Evolutionary conservation across 768 basidiomycete genomes (phyloP), one percentile per base, ranked within the genome.

Genomic region (Boletus vinaceobasis): DNA sequence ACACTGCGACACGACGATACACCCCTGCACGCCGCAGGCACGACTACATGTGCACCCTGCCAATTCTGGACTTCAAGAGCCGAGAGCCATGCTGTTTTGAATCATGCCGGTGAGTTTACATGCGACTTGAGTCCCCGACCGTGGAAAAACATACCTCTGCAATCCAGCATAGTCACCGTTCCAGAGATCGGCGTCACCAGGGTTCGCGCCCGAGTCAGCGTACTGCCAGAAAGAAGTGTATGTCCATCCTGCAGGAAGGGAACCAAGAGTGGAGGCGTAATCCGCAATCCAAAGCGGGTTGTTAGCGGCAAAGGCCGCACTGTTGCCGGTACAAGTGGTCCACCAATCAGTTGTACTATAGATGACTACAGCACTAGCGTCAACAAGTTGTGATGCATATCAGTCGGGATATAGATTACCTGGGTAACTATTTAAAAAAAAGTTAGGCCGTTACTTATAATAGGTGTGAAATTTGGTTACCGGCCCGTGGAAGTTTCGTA

Each of bases 341-440:
- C 86, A 88, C 86, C 86, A 87, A 64, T 79, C 73, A 11, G 82
- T 85, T 4, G 80, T 83, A 29, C 81, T 81, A 59, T 86, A 86
- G 52, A 86, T 83, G 38, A 81, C 81, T 79, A 51, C 5, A 39
- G 8, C 2, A 19, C 8, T 29, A 17, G 37, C 11, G 42, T 65
- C 29, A 60, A 23, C 23, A 43, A 44, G n/a, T 6, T 21, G 4
- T 15, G n/a, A 23, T n/a, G 15, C 7, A 8, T n/a, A 37, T 47
- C 35, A 66, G 60, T 36, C 48, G 19, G n/a, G 27, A 37, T 2
- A 36, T 23, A 17, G 6, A 36, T 60, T 31, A 76, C 80, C 69
- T 37, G 77, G 78, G 56, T 71, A 79, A 26, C 80, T 78, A 53
- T 10, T n/a, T n/a, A 46, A 27, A 4, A 29, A 27, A 43, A 43